Conservation (phyloP, 768 basidiomycete species). For the Tubosaeta sp. region DNA sequence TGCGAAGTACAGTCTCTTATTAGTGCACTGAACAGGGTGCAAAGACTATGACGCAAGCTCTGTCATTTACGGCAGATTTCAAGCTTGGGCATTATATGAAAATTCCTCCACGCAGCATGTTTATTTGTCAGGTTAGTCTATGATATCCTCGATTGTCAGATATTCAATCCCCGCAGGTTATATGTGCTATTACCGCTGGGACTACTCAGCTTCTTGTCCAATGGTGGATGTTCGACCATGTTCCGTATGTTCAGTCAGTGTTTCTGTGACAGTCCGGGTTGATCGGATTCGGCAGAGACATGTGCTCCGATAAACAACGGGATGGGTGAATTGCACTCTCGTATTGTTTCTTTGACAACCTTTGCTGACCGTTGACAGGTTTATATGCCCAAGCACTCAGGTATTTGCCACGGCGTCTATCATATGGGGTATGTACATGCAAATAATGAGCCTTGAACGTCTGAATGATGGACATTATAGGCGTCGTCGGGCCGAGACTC, state of each 20-base stretch:
- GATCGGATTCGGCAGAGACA: slow-evolving; percentile 31
- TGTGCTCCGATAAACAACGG: slow-evolving; percentile 44
- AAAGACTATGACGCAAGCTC: slow-evolving; percentile 40
- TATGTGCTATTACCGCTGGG: slow-evolving; percentile 64
- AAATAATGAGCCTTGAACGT: neutral
- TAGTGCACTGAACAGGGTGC: neutral
- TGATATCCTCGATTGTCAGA: neutral
- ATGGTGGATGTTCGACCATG: slow-evolving; percentile 61
- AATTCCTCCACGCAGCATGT: slow-evolving; percentile 70
- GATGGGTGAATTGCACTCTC: slow-evolving; percentile 25
- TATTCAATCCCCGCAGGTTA: slow-evolving; percentile 35
- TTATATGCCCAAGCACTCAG: slow-evolving; percentile 48
- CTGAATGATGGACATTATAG: slow-evolving; percentile 33
- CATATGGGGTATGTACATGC: slow-evolving; percentile 35
- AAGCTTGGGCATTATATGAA: slow-evolving; percentile 69
- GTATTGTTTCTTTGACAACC: neutral
- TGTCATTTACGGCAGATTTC: slow-evolving; percentile 69
- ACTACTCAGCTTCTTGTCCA: slow-evolving; percentile 76
- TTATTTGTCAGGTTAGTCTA: slow-evolving; percentile 52
- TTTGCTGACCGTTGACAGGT: slow-evolving; percentile 25
- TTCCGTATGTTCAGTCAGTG: slow-evolving; percentile 39
- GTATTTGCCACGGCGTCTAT: slow-evolving; percentile 56
- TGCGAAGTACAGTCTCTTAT: neutral
- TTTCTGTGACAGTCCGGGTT: neutral
- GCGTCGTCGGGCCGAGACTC: slow-evolving; percentile 60